A percentile compares a stretch with the other conserved stretches of the same genome.
phyloP scores from a whole-genome alignment of 768 basidiomycete genomes.

The Astraeus odoratus region DNA sequence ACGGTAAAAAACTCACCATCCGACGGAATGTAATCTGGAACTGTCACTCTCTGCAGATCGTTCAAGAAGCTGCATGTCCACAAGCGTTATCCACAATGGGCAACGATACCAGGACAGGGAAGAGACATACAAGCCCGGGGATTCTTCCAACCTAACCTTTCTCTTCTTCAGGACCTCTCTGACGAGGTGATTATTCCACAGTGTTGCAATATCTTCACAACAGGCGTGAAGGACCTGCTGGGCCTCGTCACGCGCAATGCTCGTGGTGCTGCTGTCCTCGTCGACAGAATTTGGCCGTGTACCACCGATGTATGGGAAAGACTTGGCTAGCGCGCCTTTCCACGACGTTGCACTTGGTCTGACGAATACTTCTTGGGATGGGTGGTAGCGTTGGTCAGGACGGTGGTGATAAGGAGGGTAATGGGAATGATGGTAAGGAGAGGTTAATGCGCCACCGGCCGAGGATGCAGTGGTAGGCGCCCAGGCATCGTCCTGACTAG shows the following conservation, averaged over 20 bases:
- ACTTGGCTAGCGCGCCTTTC: constrained; percentile 50
- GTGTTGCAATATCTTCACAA: constrained; percentile 35
- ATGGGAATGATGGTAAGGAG: constrained; percentile 14
- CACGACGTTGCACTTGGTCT: constrained; percentile 55
- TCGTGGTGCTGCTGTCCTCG: constrained; percentile 15
- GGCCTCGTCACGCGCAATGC: constrained; percentile 26
- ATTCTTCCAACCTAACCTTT: constrained; percentile 44
- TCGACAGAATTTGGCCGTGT: constrained; percentile 23
- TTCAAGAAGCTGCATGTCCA: constrained; percentile 36
- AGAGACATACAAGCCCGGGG: constrained; percentile 39
- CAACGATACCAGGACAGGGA: background rate
- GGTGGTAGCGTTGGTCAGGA: constrained; percentile 21
- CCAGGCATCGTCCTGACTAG: constrained; percentile 47
- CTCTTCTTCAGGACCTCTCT: constrained; percentile 36
- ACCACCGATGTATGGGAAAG: constrained; percentile 7
- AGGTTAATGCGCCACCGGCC: constrained; percentile 16
- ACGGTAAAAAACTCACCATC: constrained; percentile 31
- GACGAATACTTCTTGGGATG: constrained; percentile 37
- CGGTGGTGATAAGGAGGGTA: constrained; percentile 8
- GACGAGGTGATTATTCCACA: constrained; percentile 41
- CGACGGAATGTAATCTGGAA: constrained; percentile 37
- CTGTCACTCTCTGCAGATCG: constrained; percentile 43
- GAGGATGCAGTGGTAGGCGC: constrained; percentile 11
- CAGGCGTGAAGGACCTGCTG: constrained; percentile 37
- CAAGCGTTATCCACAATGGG: background rate